phyloP scores from a whole-genome alignment of 345 rosid genomes.

The Hypericum androsaemum region DNA sequence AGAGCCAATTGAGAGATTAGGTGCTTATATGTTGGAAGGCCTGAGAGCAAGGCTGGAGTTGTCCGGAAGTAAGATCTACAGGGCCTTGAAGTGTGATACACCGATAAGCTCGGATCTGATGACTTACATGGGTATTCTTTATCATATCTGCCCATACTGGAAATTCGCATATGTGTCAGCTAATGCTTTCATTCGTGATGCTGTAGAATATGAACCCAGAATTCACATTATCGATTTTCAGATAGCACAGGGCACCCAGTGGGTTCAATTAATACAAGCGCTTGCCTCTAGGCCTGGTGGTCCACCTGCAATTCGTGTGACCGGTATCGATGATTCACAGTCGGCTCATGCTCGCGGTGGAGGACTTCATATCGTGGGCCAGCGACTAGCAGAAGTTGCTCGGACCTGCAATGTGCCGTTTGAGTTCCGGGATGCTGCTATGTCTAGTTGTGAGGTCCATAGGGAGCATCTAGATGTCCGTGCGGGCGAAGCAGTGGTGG shows the following conservation, averaged over 20 bases:
- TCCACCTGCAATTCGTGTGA: constrained; percentile 58
- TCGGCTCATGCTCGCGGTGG: constrained; percentile 91
- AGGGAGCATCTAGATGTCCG: constrained; percentile 46
- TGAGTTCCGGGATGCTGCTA: constrained; percentile 66
- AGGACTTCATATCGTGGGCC: constrained; percentile 63
- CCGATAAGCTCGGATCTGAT: constrained; percentile 81
- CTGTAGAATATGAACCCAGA: constrained; percentile 43
- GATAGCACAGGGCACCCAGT: constrained; percentile 85
- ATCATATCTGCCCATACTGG: constrained; percentile 77
- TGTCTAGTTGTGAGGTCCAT: constrained; percentile 59
- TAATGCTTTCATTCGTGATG: constrained; percentile 62
- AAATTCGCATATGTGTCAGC: constrained; percentile 76
- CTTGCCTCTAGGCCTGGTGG: constrained; percentile 62
- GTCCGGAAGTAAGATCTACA: constrained; percentile 82
- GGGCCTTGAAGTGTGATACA: constrained; percentile 64
- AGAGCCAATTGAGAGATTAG: constrained; percentile 68
- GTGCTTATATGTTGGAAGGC: constrained; percentile 90
- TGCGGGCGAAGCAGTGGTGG: constrained; percentile 73
- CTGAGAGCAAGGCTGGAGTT: constrained; percentile 80
- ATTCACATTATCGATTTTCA: constrained; percentile 86
- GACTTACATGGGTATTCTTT: constrained; percentile 85
- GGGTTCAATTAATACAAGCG: constrained; percentile 44
- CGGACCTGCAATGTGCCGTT: constrained; percentile 48
- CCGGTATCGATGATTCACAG: constrained; percentile 90
- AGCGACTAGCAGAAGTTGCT: constrained; percentile 43